phyloP scores from a whole-genome alignment of 2,329 filamentous ascomycete genomes.

The Pseudogymnoascus sp. region DNA sequence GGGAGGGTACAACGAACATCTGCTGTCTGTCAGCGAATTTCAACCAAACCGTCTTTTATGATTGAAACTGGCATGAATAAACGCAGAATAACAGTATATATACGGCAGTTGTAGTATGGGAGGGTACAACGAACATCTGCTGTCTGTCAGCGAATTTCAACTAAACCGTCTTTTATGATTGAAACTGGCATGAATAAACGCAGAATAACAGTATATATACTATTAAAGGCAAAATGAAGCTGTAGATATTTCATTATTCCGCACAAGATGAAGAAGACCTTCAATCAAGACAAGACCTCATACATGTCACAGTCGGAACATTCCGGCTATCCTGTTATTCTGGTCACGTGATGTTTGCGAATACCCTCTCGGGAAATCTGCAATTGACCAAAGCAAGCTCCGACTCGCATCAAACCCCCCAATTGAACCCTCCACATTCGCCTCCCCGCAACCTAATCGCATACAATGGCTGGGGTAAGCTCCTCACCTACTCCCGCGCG shows the following conservation, averaged over 20 bases:
- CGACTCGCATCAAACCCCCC: neutral
- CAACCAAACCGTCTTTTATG: neutral
- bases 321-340: neutral
- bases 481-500: neutral
- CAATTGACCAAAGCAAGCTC: neutral
- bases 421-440: neutral
- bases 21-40: neutral
- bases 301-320: neutral
- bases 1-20: neutral
- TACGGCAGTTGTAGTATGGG: neutral
- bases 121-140: neutral
- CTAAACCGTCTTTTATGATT: neutral
- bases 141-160: neutral
- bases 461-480: constrained; percentile 1
- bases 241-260: neutral
- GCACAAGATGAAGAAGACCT: neutral
- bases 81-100: neutral
- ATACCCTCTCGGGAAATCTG: neutral
- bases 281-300: neutral
- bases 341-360: neutral
- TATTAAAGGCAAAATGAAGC: neutral
- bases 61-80: neutral
- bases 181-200: neutral
- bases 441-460: neutral
- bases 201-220: neutral